Conservation (phyloP, 306 rosid genomes). For the Lithocarpus polystachyus region DNA sequence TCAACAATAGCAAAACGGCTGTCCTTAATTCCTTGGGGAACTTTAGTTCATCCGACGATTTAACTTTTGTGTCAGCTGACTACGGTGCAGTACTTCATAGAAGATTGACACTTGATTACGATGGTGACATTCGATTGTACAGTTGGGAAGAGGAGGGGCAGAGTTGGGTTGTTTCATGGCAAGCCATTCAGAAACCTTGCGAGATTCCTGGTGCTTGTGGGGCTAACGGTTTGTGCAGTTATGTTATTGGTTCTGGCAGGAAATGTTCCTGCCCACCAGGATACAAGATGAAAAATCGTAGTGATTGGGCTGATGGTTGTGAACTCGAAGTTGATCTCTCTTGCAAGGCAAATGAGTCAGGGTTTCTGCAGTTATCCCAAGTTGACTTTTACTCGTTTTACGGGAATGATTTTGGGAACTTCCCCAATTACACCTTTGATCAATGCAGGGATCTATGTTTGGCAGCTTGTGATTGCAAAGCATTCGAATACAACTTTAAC, state of each 20-base stretch:
- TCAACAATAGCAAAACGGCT: constrained; percentile 10
- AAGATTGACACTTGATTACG: constrained; percentile 24
- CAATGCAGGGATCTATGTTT: constrained; percentile 30
- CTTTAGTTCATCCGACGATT: constrained; percentile 17
- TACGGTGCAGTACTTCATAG: constrained; percentile 28
- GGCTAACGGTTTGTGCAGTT: constrained; percentile 17
- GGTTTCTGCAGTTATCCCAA: neutral
- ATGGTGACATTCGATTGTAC: constrained; percentile 36
- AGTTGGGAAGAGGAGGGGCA: neutral
- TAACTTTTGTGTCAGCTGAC: constrained; percentile 13
- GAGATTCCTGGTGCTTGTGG: constrained; percentile 35
- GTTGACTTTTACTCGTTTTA: constrained; percentile 13
- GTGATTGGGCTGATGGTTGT: constrained; percentile 46
- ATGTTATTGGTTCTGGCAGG: constrained; percentile 12
- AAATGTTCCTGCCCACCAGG: constrained; percentile 34
- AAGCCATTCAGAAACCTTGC: constrained; percentile 9
- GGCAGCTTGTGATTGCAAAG: constrained; percentile 15
- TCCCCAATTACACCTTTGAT: neutral
- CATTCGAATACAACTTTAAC: constrained; percentile 7
- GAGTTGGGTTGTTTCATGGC: constrained; percentile 34
- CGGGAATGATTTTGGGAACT: constrained; percentile 22
- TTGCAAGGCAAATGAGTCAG: constrained; percentile 10
- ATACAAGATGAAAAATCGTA: neutral
- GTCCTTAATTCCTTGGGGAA: constrained; percentile 10
- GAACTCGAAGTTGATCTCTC: constrained; percentile 25